Evolutionary conservation across 495 filamentous ascomycete genomes (phyloP).

Genomic region (Gamarada debralockiae): DNA sequence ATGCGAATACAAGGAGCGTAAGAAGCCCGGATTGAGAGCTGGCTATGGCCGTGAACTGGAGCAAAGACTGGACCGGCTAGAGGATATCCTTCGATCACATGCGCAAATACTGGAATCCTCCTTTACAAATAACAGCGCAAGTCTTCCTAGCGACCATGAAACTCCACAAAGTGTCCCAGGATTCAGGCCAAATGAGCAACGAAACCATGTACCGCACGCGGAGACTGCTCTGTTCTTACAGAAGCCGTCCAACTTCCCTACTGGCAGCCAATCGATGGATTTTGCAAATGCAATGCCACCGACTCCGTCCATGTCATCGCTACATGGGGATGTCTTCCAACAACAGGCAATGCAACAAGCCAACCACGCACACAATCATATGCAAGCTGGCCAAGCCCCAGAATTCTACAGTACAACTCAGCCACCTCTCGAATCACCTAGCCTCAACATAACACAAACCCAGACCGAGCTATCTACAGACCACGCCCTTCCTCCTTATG

Average conservation of each 20-base stretch:
- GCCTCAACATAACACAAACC: slow-evolving; percentile 32
- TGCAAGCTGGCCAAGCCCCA: slow-evolving; percentile 18
- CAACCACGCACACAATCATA: slow-evolving; percentile 10
- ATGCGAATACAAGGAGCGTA: slow-evolving; percentile 82
- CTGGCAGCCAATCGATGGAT: slow-evolving; percentile 20
- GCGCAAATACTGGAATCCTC: slow-evolving; percentile 39
- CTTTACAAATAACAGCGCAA: slow-evolving; percentile 34
- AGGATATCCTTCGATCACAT: slow-evolving; percentile 44
- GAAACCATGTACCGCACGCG: slow-evolving; percentile 45
- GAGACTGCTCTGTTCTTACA: slow-evolving; percentile 62
- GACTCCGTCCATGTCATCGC: slow-evolving; percentile 19
- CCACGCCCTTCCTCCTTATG: slow-evolving; percentile 79
- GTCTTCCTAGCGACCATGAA: slow-evolving; percentile 42
- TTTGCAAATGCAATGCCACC: slow-evolving; percentile 22
- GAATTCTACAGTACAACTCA: slow-evolving; percentile 39
- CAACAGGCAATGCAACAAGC: slow-evolving; percentile 18
- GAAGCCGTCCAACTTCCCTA: slow-evolving; percentile 43
- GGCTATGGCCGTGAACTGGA: slow-evolving; percentile 88
- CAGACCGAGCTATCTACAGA: slow-evolving; percentile 41
- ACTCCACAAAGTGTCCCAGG: slow-evolving; percentile 25
- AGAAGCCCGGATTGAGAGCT: slow-evolving; percentile 70
- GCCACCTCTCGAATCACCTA: slow-evolving; percentile 40
- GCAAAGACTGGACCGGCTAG: slow-evolving; percentile 63
- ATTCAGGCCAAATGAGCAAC: slow-evolving; percentile 36
- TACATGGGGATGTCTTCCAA: slow-evolving; percentile 23